phyloP scores from a whole-genome alignment of 2,329 filamentous ascomycete species.

The Hymenoscyphus scutula region DNA sequence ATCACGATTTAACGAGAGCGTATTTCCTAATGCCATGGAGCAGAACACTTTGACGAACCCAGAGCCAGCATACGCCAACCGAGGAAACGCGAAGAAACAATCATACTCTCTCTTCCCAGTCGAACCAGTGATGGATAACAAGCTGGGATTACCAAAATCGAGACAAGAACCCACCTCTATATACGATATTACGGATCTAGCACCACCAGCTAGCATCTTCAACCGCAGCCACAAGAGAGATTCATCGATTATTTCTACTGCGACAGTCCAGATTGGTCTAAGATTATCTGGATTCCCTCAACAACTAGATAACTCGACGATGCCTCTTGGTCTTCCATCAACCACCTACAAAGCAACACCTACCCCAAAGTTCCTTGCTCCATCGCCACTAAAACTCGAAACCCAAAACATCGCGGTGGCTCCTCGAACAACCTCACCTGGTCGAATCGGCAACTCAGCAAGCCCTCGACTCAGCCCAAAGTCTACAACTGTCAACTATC shows the following conservation, averaged over 20 bases:
- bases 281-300: slow-evolving; percentile 55
- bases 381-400: slow-evolving; percentile 16
- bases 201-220: slow-evolving; percentile 28
- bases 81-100: slow-evolving; percentile 25
- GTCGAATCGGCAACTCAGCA: background rate
- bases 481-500: slow-evolving; percentile 4
- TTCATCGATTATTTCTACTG: slow-evolving; percentile 62
- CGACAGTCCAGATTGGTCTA: slow-evolving; percentile 70
- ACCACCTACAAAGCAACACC: slow-evolving; percentile 40
- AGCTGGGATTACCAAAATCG: slow-evolving; percentile 5
- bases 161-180: slow-evolving; percentile 27
- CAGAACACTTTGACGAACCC: background rate
- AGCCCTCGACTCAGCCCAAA: slow-evolving; percentile 9
- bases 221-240: slow-evolving; percentile 44
- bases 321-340: slow-evolving; percentile 32
- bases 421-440: slow-evolving; percentile 5
- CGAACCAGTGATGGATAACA: slow-evolving; percentile 15
- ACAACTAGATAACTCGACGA: slow-evolving; percentile 14
- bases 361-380: slow-evolving; percentile 27
- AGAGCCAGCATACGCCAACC: slow-evolving; percentile 1
- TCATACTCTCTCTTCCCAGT: slow-evolving; percentile 35
- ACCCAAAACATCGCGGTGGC: slow-evolving; percentile 10
- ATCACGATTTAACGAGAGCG: slow-evolving; percentile 17
- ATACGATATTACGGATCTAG: slow-evolving; percentile 33
- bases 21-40: slow-evolving; percentile 7